These are phyloP conservation scores for Clausena lansium DNA, from an alignment of 345 rosid genomes.

Conservation along the genomic window DNA sequence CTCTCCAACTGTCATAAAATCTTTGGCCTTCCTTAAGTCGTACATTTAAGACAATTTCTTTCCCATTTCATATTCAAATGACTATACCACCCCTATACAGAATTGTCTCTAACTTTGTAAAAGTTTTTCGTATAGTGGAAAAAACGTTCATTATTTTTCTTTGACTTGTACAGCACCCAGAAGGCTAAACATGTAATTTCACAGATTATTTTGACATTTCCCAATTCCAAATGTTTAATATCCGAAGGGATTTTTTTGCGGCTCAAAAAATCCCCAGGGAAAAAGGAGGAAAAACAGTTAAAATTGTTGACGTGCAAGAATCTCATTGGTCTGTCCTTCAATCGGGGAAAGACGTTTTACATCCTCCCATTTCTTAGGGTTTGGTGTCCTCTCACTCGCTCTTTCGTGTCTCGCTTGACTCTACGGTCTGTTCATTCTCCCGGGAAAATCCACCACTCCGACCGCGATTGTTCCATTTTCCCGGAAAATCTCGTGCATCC, in stretches of 20 bases:
- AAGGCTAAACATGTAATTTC: slow-evolving; percentile 7
- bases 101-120: too few species aligned
- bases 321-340: slow-evolving; percentile 21
- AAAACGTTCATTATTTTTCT: too few species aligned
- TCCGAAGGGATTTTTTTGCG: neutral
- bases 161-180: too few species aligned
- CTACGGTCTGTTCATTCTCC: slow-evolving; percentile 40
- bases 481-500: slow-evolving; percentile 5
- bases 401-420: too few species aligned
- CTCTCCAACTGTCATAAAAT: neutral
- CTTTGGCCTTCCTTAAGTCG: neutral
- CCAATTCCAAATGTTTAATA: neutral
- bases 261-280: slow-evolving; percentile 23
- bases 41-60: neutral
- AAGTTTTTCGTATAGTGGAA: too few species aligned
- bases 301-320: slow-evolving; percentile 27
- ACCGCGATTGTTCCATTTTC: slow-evolving; percentile 3
- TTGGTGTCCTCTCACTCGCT: neutral
- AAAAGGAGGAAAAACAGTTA: slow-evolving; percentile 30
- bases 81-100: neutral
- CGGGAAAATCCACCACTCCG: slow-evolving; percentile 35
- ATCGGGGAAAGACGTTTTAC: neutral
- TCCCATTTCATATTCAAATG: neutral
- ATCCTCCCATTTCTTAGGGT: slow-evolving; percentile 14
- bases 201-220: neutral